Evolutionary conservation across 441 rosid genomes (phyloP), one percentile per base, ranked within the genome.

Genomic region (Daphne laureola): DNA sequence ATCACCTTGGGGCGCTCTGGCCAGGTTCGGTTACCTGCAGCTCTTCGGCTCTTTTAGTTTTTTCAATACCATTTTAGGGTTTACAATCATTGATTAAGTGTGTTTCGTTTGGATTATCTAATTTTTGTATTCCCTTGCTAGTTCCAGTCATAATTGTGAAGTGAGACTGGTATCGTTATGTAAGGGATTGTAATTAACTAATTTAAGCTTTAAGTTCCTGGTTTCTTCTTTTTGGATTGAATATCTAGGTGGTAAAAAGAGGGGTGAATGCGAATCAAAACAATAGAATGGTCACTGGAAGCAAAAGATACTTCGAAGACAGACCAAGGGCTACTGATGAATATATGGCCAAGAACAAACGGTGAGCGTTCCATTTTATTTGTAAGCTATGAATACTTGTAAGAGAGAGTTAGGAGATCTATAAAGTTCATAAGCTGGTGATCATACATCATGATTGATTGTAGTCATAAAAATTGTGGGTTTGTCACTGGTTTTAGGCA

Each of bases 1-100:
- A 70, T 78, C 72, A 74, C 80, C 53, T 60, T 70, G 6, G 80
- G 76, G 17, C 68, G 78, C 54, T 25, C 68, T 9, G 78, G 76
- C 60, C 69, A 65, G 80, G 83, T 74, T 31, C 38, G 38, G 38
- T 31, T 31, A 31, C 7, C 9, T 31, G 38, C 38, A 31, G 44
- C 53, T 40, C 41, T 25, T 38, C 50, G 11, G 11, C 17, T 21
- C 36, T 4, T 31, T 17, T 48, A 13, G 14, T 35, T 41, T 55
- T 18, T 55, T 18, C 63, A 15, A 49, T 12, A 49, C 43, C 17
- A 4, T 9, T 2, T 49, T 58, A n/a, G 16, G 41, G 16, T 18
- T 14, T 48, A 5, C 25, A 46, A 25, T 48, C 49, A 46, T 14
- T 49, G 21, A 15, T 12, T 56, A 27, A 45, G 0, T 26, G 43